Evolutionary conservation across 176 grass and related monocot species (phyloP).

Genomic region (Triticum turgidum): DNA sequence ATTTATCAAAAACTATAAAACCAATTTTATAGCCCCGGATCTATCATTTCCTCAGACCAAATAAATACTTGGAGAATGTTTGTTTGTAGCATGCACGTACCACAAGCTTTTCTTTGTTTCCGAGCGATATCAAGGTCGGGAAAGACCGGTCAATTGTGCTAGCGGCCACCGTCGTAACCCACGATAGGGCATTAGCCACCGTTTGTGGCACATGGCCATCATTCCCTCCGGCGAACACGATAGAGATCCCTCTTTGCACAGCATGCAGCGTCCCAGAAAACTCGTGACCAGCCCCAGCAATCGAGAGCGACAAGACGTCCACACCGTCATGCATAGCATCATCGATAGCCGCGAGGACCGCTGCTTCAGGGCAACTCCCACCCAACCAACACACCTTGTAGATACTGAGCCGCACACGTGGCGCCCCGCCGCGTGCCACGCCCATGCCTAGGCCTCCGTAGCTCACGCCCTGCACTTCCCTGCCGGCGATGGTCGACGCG

Average conservation of each 20-base stretch:
- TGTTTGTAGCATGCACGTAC: conserved; percentile 9
- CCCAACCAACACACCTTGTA: conserved; percentile 48
- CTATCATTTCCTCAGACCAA: too few species aligned
- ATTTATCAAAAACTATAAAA: too few species aligned
- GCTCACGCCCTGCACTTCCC: conserved; percentile 17
- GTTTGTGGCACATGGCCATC: neutral
- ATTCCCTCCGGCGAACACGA: conserved; percentile 40
- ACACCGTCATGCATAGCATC: conserved; percentile 65
- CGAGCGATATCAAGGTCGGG: conserved; percentile 40
- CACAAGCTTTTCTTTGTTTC: conserved; percentile 41
- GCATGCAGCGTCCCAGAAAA: conserved; percentile 41
- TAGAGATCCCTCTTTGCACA: conserved; percentile 43
- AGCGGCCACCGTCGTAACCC: conserved; percentile 47
- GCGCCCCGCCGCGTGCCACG: conserved; percentile 44
- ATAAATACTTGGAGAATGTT: neutral
- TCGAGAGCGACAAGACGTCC: conserved; percentile 55
- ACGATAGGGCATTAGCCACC: conserved; percentile 20
- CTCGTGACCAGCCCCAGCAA: neutral
- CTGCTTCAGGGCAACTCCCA: neutral
- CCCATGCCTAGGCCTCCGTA: conserved; percentile 31
- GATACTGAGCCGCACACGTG: conserved; percentile 35
- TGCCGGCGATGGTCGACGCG: conserved; percentile 48
- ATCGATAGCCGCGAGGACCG: conserved; percentile 33
- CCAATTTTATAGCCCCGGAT: too few species aligned
- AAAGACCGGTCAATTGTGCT: conserved; percentile 56